Evolutionary conservation across 2,329 filamentous ascomycete species (phyloP).

Genomic region (Talaromyces sp.): DNA sequence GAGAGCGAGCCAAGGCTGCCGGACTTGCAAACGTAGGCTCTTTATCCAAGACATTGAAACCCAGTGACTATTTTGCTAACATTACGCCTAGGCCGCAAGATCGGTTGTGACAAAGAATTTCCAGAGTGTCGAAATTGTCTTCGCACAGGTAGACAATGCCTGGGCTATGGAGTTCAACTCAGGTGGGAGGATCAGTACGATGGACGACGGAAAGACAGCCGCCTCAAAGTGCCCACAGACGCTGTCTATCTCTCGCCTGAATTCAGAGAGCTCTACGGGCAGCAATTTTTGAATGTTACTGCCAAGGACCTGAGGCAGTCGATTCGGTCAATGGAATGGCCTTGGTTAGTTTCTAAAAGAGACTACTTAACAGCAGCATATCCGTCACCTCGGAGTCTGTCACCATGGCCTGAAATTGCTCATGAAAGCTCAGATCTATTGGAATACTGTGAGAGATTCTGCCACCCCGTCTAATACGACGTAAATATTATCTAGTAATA

Average conservation of each 20-base stretch:
- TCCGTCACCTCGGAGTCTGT: neutral
- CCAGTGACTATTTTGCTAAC: neutral
- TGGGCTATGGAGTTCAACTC: constrained; percentile 7
- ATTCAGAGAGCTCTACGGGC: neutral
- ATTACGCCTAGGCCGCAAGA: neutral
- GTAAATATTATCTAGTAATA: too few relatives aligned
- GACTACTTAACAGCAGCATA: neutral
- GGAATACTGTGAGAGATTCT: neutral
- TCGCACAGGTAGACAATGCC: constrained; percentile 1
- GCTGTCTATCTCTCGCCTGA: neutral
- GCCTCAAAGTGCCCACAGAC: neutral
- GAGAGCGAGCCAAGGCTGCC: constrained; percentile 4
- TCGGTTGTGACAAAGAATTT: constrained; percentile 7
- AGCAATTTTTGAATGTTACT: constrained; percentile 5
- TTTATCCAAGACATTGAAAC: neutral
- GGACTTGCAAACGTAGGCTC: constrained; percentile 7
- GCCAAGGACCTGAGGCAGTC: neutral
- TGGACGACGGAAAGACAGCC: neutral
- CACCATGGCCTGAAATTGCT: neutral
- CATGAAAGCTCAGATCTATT: neutral
- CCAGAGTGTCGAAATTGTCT: constrained; percentile 4
- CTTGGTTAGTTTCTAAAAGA: neutral
- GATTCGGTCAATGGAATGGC: neutral
- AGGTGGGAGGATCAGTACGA: constrained; percentile 9
- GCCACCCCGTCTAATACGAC: neutral